A percentile compares a stretch with the other conserved stretches of the same genome.
Conservation (phyloP, 495 filamentous ascomycete species). For the Venustampulla echinocandica region DNA sequence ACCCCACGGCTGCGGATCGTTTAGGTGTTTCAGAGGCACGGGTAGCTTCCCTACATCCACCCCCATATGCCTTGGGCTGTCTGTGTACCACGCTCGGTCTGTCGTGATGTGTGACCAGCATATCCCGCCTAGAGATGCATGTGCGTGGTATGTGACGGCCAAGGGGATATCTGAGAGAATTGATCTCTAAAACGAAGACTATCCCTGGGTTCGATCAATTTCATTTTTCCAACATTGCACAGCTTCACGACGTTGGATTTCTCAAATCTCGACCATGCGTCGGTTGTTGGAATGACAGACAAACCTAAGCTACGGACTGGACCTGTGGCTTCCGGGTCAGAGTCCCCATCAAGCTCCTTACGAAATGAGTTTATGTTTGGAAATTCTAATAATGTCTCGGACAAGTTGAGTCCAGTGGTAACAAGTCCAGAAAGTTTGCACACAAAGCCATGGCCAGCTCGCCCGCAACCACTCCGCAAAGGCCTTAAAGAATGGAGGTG, state of each 20-base stretch:
- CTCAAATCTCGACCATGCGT: background rate
- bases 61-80: no score
- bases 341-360: background rate
- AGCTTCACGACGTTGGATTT: background rate
- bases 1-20: no score
- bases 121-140: background rate
- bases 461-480: conserved; percentile 19
- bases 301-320: background rate
- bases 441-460: conserved; percentile 15
- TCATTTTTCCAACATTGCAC: background rate
- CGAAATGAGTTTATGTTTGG: background rate
- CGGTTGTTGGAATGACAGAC: background rate
- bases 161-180: background rate
- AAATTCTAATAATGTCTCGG: background rate
- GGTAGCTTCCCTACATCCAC: no score
- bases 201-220: background rate
- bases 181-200: background rate
- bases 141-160: background rate
- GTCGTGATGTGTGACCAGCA: no score
- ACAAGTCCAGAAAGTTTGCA: conserved; percentile 9
- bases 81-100: no score
- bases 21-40: no score
- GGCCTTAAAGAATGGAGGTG: conserved; percentile 26
- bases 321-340: background rate
- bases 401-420: background rate